Evolutionary conservation across 768 basidiomycete species (phyloP).

Genomic region (Leccinum boreale): DNA sequence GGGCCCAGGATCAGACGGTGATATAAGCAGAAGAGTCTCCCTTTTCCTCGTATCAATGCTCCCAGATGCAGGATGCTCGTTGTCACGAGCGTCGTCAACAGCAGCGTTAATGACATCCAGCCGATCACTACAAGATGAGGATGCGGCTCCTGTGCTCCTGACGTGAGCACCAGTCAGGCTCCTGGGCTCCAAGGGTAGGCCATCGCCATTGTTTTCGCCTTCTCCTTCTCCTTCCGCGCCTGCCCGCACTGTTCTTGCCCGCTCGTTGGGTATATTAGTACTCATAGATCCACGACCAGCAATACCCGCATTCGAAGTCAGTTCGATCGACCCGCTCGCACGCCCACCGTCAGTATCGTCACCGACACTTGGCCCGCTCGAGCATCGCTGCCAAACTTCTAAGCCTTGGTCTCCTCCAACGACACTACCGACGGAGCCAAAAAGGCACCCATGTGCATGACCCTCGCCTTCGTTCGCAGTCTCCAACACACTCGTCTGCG

Average conservation of each 20-base stretch:
- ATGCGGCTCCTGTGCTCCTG: neutral
- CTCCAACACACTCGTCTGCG: neutral
- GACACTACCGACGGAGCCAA: neutral
- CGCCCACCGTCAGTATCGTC: neutral
- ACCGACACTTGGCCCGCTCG: neutral
- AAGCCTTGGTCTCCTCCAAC: neutral
- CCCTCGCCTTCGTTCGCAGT: neutral
- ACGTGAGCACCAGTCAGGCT: neutral
- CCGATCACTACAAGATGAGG: neutral
- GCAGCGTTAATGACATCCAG: neutral
- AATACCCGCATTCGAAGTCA: neutral
- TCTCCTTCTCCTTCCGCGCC: neutral
- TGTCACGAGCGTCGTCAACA: neutral
- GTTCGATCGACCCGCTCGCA: neutral
- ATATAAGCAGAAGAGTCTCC: neutral
- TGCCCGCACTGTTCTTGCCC: neutral
- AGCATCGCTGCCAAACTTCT: neutral
- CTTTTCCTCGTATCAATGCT: neutral
- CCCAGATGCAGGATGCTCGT: neutral
- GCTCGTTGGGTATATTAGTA: neutral
- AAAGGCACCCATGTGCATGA: neutral
- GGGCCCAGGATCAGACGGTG: neutral
- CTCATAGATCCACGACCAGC: neutral
- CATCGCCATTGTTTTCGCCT: neutral
- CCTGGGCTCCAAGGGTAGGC: neutral